phyloP scores from a whole-genome alignment of 2,329 filamentous ascomycete species.

The Kalaharituber pfeilii region DNA sequence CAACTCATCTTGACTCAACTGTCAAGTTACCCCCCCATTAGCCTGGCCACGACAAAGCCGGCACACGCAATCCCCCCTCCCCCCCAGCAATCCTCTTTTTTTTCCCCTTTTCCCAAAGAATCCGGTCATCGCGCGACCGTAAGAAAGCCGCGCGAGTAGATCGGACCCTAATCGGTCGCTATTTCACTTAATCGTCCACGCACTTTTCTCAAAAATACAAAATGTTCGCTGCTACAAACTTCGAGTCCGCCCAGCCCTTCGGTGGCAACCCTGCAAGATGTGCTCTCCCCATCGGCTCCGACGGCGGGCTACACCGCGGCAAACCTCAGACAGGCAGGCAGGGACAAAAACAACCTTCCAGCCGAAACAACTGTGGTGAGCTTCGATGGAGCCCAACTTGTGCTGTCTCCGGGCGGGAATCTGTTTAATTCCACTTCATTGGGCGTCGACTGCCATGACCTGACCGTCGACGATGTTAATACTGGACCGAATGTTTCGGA shows the following conservation, averaged over 20 bases:
- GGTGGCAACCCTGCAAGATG: not conserved
- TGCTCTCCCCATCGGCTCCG: not conserved
- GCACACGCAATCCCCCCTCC: not conserved
- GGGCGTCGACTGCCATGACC: not conserved
- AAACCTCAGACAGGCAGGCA: not conserved
- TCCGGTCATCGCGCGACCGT: slow-evolving; percentile 1
- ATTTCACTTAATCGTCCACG: not conserved
- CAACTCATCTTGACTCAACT: slow-evolving; percentile 2
- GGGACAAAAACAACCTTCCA: not conserved
- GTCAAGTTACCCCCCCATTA: not conserved
- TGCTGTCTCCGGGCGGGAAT: not conserved
- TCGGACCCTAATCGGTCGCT: not conserved
- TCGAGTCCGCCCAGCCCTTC: not conserved
- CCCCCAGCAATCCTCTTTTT: too few relatives aligned
- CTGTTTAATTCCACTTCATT: not conserved
- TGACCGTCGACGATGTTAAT: not conserved
- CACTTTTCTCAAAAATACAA: not conserved
- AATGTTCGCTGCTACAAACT: not conserved
- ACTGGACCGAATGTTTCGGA: too few relatives aligned
- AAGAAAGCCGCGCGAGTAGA: not conserved
- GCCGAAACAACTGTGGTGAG: not conserved
- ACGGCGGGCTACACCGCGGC: not conserved
- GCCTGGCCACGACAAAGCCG: too few relatives aligned
- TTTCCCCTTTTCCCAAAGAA: not conserved
- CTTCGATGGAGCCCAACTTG: not conserved